Evolutionary conservation across 148 eudicot genomes (phyloP).

Genomic region (Bassia scoparia): DNA sequence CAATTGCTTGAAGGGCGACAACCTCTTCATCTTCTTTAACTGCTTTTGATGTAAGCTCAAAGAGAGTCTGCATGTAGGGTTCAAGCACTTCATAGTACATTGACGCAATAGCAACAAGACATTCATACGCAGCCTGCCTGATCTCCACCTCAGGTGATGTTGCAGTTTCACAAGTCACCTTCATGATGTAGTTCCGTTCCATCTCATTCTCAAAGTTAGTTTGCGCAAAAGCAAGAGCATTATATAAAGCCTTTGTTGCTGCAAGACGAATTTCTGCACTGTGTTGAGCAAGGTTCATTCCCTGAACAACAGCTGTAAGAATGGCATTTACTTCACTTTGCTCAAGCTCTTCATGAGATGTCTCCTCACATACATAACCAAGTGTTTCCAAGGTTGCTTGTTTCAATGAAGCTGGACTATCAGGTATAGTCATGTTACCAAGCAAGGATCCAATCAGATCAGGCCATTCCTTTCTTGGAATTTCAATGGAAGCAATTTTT

Average conservation of each 20-base stretch:
- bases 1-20: conserved; percentile 80
- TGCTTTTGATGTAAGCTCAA: conserved; percentile 62
- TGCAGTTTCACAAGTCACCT: conserved; percentile 68
- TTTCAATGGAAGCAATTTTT: conserved; percentile 62
- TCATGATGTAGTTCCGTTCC: conserved; percentile 73
- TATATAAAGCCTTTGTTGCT: conserved; percentile 63
- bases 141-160: conserved; percentile 52
- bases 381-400: conserved; percentile 70
- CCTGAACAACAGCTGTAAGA: conserved; percentile 76
- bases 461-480: conserved; percentile 75
- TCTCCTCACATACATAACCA: conserved; percentile 76
- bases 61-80: conserved; percentile 65
- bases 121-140: conserved; percentile 80
- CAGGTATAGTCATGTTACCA: conserved; percentile 51
- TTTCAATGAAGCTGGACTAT: conserved; percentile 50
- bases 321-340: conserved; percentile 63
- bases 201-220: conserved; percentile 70
- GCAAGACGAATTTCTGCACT: conserved; percentile 56
- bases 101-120: conserved; percentile 71
- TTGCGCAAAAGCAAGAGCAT: conserved; percentile 79
- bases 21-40: conserved; percentile 66
- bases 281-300: conserved; percentile 53
- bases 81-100: conserved; percentile 66
- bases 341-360: conserved; percentile 54
- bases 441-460: conserved; percentile 58